phyloP scores from a whole-genome alignment of 768 basidiomycete genomes.

The Leccinum arenicola region DNA sequence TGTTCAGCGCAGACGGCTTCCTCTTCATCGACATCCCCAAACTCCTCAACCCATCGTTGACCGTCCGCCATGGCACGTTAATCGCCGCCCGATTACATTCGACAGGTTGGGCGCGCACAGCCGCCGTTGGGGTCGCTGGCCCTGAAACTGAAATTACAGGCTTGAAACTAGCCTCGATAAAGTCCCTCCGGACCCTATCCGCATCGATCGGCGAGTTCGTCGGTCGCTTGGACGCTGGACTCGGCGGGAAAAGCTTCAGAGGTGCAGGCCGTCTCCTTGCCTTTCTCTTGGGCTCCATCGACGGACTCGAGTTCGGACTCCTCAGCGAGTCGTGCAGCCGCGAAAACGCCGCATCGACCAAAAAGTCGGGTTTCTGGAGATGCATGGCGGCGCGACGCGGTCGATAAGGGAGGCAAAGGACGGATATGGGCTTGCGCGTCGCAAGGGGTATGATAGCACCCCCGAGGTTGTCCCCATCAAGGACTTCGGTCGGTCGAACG shows the following conservation, averaged over 20 bases:
- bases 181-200: constrained; percentile 36
- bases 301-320: constrained; percentile 15
- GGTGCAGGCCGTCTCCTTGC: constrained; percentile 42
- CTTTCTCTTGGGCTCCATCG: constrained; percentile 25
- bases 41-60: constrained; percentile 6
- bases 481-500: constrained; percentile 36
- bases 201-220: constrained; percentile 37
- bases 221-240: constrained; percentile 31
- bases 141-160: not conserved
- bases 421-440: constrained; percentile 33
- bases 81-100: not conserved
- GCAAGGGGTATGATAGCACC: constrained; percentile 23
- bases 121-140: not conserved
- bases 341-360: constrained; percentile 32
- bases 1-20: constrained; percentile 24
- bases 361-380: constrained; percentile 36
- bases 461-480: constrained; percentile 36
- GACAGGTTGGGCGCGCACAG: not conserved
- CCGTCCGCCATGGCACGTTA: constrained; percentile 7
- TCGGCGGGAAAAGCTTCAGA: constrained; percentile 36
- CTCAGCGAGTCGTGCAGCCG: constrained; percentile 7
- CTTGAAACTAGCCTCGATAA: constrained; percentile 45
- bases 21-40: constrained; percentile 16
- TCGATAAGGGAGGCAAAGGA: constrained; percentile 37
- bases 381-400: constrained; percentile 36